phyloP scores from a whole-genome alignment of 2,329 filamentous ascomycete species.

The Leptographium wingfieldii region DNA sequence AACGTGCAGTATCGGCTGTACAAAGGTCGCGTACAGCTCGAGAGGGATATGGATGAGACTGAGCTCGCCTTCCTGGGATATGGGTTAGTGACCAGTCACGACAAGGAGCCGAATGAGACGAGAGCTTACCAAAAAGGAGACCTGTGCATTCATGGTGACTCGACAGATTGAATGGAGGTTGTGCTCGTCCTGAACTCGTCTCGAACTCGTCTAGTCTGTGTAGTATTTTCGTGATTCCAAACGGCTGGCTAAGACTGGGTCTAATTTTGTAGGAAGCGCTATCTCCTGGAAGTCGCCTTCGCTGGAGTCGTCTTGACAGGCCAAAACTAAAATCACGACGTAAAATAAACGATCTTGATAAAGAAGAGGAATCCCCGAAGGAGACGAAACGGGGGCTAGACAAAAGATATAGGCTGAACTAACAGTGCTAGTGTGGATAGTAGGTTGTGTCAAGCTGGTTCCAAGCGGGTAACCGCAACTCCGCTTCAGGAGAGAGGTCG shows the following conservation, averaged over 20 bases:
- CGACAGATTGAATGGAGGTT: neutral
- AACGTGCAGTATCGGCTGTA: conserved; percentile 78
- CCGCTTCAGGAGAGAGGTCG: neutral
- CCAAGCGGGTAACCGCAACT: neutral
- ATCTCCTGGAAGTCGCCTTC: neutral
- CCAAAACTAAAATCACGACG: conserved; percentile 2
- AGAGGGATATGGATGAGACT: conserved; percentile 85
- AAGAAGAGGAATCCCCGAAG: neutral
- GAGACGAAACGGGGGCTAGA: neutral
- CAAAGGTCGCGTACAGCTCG: conserved; percentile 60
- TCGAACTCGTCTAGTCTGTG: neutral
- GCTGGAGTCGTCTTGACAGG: neutral
- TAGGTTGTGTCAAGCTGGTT: neutral
- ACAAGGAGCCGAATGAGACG: neutral
- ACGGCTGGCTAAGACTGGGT: neutral
- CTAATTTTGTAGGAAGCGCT: neutral
- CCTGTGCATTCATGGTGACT: conserved; percentile 40
- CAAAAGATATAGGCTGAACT: neutral
- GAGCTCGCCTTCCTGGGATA: conserved; percentile 63
- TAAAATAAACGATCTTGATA: conserved; percentile 1
- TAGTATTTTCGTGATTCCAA: neutral
- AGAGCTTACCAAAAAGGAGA: conserved; percentile 41
- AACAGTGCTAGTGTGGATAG: neutral
- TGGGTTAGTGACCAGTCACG: neutral
- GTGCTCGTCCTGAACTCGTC: neutral